These are phyloP conservation scores for Aspergillus tamarii DNA, from an alignment of 2,329 filamentous ascomycete species.

Conservation along the genomic window DNA sequence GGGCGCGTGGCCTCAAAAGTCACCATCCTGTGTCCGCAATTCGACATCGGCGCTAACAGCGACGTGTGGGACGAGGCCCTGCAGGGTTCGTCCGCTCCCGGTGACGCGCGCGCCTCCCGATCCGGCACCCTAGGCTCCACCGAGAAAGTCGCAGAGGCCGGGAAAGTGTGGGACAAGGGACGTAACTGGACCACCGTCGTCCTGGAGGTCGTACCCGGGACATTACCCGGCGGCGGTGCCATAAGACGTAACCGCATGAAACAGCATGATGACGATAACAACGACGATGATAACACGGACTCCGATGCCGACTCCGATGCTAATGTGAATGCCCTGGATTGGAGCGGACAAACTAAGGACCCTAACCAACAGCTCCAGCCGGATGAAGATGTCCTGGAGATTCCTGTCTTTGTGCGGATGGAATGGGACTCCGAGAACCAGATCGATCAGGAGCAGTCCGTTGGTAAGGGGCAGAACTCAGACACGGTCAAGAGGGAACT, in stretches of 20 bases:
- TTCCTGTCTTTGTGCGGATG: constrained; percentile 88
- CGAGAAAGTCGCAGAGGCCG: constrained; percentile 72
- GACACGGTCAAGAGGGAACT: constrained; percentile 80
- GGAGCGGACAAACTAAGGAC: constrained; percentile 25
- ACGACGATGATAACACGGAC: constrained; percentile 32
- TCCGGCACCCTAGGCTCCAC: constrained; percentile 44
- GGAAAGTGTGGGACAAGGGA: constrained; percentile 94
- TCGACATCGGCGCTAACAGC: constrained; percentile 93
- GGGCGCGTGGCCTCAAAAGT: constrained; percentile 77
- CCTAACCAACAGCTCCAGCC: constrained; percentile 36
- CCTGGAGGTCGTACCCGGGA: constrained; percentile 77
- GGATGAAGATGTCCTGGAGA: constrained; percentile 74
- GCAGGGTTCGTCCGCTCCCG: constrained; percentile 50
- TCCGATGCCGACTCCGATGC: constrained; percentile 34
- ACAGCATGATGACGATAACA: constrained; percentile 38
- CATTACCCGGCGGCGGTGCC: constrained; percentile 32
- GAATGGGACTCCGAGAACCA: constrained; percentile 78
- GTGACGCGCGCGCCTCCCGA: constrained; percentile 46
- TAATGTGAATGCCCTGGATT: constrained; percentile 36
- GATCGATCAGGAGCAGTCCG: constrained; percentile 41
- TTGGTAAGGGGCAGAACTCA: constrained; percentile 55
- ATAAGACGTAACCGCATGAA: constrained; percentile 30
- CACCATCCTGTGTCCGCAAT: constrained; percentile 91
- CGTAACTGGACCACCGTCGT: constrained; percentile 95
- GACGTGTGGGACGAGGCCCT: constrained; percentile 92